A percentile compares a stretch with the other conserved stretches of the same genome.
Evolutionary conservation across 2,329 filamentous ascomycete genomes (phyloP).

Genomic region (Hirsutella rhossiliensis): DNA sequence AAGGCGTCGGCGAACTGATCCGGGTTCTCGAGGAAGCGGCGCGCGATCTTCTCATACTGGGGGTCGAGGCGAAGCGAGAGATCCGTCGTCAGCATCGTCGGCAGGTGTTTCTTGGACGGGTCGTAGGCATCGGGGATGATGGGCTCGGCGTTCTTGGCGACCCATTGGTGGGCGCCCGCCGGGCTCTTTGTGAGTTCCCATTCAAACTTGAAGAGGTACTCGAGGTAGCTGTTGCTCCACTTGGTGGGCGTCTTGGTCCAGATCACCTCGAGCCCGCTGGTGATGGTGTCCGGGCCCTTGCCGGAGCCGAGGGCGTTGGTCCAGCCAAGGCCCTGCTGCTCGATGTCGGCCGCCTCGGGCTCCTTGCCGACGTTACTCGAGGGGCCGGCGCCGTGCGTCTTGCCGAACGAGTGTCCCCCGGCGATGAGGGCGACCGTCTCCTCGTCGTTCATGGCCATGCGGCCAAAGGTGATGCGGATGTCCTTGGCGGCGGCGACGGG

Average conservation of each 20-base stretch:
- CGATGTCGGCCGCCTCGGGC: conserved; percentile 51
- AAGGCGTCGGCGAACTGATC: conserved; percentile 59
- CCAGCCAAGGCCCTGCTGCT: conserved; percentile 64
- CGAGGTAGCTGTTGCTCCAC: conserved; percentile 65
- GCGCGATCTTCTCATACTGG: conserved; percentile 63
- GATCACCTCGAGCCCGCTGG: conserved; percentile 64
- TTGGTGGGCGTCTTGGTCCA: conserved; percentile 67
- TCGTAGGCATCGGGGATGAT: conserved; percentile 64
- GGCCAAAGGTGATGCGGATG: conserved; percentile 62
- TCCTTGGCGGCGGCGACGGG: conserved; percentile 57
- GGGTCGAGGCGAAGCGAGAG: conserved; percentile 61
- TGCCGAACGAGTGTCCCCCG: conserved; percentile 68
- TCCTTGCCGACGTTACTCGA: conserved; percentile 53
- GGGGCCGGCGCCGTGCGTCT: conserved; percentile 64
- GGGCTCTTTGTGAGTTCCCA: conserved; percentile 69
- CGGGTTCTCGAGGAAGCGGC: conserved; percentile 56
- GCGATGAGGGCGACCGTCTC: conserved; percentile 72
- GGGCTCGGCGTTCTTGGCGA: conserved; percentile 53
- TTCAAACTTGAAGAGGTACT: conserved; percentile 67
- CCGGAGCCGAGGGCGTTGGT: conserved; percentile 49
- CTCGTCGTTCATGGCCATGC: conserved; percentile 77
- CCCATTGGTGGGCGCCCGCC: conserved; percentile 66
- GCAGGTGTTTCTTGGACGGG: conserved; percentile 56
- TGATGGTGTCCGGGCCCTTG: conserved; percentile 62
- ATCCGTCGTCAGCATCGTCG: conserved; percentile 69